Percentiles rank a stretch among this genome's conserved stretches.
phyloP scores from a whole-genome alignment of 495 filamentous ascomycete species.

The Tirmania nivea region DNA sequence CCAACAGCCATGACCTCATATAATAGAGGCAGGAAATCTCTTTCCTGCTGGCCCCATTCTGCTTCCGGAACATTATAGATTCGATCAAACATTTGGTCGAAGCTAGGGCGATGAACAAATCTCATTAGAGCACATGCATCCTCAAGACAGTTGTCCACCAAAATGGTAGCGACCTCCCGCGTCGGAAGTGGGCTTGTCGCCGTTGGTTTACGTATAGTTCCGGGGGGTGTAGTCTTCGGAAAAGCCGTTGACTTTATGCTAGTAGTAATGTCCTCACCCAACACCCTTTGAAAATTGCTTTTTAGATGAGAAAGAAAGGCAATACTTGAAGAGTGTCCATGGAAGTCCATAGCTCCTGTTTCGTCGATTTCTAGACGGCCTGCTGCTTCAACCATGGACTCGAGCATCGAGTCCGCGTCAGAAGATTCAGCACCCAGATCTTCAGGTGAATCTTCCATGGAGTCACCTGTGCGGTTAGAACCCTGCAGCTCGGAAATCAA shows the following conservation, averaged over 20 bases:
- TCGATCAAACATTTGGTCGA: slow-evolving; percentile 53
- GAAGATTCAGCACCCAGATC: slow-evolving; percentile 1
- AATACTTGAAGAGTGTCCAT: slow-evolving; percentile 78
- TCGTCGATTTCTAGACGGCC: slow-evolving; percentile 84
- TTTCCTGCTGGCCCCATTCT: slow-evolving; percentile 49
- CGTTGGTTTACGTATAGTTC: slow-evolving; percentile 24
- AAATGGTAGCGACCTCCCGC: slow-evolving; percentile 38
- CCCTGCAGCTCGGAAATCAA: slow-evolving; percentile 11
- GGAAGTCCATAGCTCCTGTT: slow-evolving; percentile 69
- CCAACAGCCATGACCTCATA: slow-evolving; percentile 73
- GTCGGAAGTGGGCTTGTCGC: slow-evolving; percentile 37
- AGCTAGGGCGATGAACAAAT: slow-evolving; percentile 73
- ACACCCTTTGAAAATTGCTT: slow-evolving; percentile 57
- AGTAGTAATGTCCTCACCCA: slow-evolving; percentile 25
- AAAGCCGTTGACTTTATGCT: slow-evolving; percentile 13
- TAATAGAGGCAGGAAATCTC: slow-evolving; percentile 59
- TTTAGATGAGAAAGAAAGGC: slow-evolving; percentile 69
- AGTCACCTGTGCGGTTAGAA: not conserved
- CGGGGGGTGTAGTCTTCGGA: slow-evolving; percentile 44
- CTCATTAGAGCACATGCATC: slow-evolving; percentile 67
- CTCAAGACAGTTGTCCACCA: slow-evolving; percentile 60
- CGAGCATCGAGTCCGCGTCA: slow-evolving; percentile 54
- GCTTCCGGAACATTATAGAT: slow-evolving; percentile 55
- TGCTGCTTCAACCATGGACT: slow-evolving; percentile 85
- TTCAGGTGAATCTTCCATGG: not conserved